Conservation (phyloP, 108 stramenopile species). For the Fragilariopsis cylindrus region DNA sequence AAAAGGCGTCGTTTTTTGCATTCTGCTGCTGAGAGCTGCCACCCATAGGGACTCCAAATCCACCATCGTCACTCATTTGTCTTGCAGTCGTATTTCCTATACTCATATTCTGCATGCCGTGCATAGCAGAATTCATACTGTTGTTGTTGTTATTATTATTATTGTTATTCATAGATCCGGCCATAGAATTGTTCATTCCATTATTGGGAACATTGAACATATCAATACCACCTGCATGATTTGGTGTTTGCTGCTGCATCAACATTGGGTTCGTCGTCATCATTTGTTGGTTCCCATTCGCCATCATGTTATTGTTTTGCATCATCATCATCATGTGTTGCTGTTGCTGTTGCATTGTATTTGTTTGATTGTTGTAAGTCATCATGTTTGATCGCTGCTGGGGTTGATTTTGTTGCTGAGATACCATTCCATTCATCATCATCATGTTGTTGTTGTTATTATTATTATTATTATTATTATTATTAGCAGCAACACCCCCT, state of each 20-base stretch:
- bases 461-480: too few species aligned
- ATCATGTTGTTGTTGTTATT: constrained; percentile 14
- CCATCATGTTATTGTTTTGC: constrained; percentile 21
- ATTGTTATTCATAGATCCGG: constrained; percentile 35
- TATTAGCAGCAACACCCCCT: background rate
- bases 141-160: constrained; percentile 10
- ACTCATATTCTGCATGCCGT: constrained; percentile 29
- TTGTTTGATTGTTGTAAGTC: constrained; percentile 9
- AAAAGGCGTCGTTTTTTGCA: constrained; percentile 45
- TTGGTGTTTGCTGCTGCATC: constrained; percentile 29
- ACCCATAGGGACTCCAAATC: constrained; percentile 55
- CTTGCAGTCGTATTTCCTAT: background rate
- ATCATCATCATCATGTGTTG: constrained; percentile 18
- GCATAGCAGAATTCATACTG: constrained; percentile 30
- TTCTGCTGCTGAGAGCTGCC: constrained; percentile 16
- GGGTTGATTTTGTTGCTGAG: constrained; percentile 31
- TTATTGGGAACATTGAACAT: constrained; percentile 3
- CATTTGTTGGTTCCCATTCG: constrained; percentile 32
- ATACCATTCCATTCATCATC: constrained; percentile 36
- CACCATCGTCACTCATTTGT: constrained; percentile 22
- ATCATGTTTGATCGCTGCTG: constrained; percentile 21
- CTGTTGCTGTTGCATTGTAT: constrained; percentile 7
- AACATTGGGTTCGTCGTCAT: constrained; percentile 24
- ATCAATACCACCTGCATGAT: constrained; percentile 14
- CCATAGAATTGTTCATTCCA: constrained; percentile 9